phyloP scores from a whole-genome alignment of 768 basidiomycete genomes.

The Kwoniella sp. region DNA sequence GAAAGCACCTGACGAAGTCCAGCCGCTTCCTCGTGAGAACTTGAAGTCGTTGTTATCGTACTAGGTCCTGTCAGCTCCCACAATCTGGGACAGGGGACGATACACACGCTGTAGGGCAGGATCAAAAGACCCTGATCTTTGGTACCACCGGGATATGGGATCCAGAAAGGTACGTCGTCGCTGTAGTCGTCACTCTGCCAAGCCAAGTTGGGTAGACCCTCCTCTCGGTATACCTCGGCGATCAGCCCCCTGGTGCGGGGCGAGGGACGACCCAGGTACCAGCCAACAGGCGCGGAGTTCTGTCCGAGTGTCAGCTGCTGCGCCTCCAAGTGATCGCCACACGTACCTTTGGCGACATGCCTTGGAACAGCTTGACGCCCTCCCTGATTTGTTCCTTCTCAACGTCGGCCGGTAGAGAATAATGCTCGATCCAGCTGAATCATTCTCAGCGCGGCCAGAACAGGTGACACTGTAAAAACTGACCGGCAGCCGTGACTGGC shows the following conservation, averaged over 20 bases:
- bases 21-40: background rate
- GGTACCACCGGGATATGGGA: constrained; percentile 17
- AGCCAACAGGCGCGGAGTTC: constrained; percentile 13
- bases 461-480: too few relatives aligned
- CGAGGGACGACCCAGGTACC: constrained; percentile 42
- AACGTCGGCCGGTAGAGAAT: constrained; percentile 23
- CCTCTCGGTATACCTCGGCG: constrained; percentile 33
- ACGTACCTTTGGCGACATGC: constrained; percentile 17
- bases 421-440: constrained; percentile 31
- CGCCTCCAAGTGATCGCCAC: background rate
- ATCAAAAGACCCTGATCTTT: constrained; percentile 26
- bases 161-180: constrained; percentile 40
- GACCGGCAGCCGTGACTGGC: constrained; percentile 32
- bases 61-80: too few relatives aligned
- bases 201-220: constrained; percentile 26
- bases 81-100: too few relatives aligned
- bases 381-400: constrained; percentile 30
- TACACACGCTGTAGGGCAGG: constrained; percentile 22
- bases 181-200: constrained; percentile 32
- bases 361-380: constrained; percentile 1
- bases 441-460: too few relatives aligned
- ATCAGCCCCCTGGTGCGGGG: constrained; percentile 32
- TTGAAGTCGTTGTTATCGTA: background rate
- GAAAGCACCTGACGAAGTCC: background rate
- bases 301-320: too few relatives aligned